These are phyloP conservation scores for Vigna mungo DNA, from an alignment of 306 rosid species.

Conservation along the genomic window DNA sequence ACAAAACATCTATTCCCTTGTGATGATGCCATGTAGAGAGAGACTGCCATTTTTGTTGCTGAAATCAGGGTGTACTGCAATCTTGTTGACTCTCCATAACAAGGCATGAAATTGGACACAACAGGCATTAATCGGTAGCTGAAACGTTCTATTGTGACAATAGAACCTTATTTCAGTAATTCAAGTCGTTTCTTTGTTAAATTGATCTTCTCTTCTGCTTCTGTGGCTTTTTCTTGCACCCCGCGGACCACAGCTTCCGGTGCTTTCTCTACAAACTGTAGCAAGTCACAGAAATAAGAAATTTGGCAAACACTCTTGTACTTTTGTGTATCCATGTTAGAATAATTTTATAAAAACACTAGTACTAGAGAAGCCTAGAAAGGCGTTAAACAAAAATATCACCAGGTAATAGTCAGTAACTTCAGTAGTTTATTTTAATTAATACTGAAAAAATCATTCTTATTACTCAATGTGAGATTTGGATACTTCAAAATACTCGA, in stretches of 20 bases:
- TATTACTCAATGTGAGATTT: no score
- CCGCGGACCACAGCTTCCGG: conserved; percentile 80
- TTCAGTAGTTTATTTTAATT: background rate
- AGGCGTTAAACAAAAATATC: background rate
- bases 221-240: conserved; percentile 82
- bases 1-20: conserved; percentile 6
- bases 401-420: background rate
- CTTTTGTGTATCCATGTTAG: conserved; percentile 5
- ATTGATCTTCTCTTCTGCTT: conserved; percentile 85
- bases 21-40: conserved; percentile 19
- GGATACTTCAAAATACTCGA: no score
- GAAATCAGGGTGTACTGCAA: background rate
- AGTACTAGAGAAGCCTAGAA: background rate
- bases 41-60: background rate
- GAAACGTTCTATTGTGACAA: conserved; percentile 50
- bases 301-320: conserved; percentile 12
- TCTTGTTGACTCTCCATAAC: background rate
- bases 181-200: conserved; percentile 81
- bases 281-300: conserved; percentile 28
- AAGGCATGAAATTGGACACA: background rate
- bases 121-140: background rate
- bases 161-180: conserved; percentile 58
- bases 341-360: conserved; percentile 21
- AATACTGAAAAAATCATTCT: no score
- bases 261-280: conserved; percentile 92